Evolutionary conservation across 805 yeast species (phyloP).

Genomic region (Monosporozyma siamensis): DNA sequence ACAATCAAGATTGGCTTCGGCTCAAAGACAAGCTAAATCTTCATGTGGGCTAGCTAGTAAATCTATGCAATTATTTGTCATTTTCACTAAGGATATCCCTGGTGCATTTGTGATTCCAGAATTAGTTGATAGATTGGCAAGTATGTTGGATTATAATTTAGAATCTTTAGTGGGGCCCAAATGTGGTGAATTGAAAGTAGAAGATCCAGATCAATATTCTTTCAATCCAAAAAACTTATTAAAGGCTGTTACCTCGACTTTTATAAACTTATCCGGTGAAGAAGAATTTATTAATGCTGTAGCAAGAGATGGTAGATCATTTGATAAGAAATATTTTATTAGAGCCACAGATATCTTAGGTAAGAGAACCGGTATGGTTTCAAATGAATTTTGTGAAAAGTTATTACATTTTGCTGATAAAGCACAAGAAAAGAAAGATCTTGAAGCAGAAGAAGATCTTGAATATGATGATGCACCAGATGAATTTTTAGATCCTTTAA

Average conservation of each 20-base stretch:
- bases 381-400: conserved; percentile 42
- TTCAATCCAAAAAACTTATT: conserved; percentile 74
- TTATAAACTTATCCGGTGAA: conserved; percentile 58
- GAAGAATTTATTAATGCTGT: conserved; percentile 66
- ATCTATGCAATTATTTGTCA: conserved; percentile 65
- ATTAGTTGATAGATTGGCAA: conserved; percentile 86
- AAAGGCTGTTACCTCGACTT: conserved; percentile 62
- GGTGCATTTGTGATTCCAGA: conserved; percentile 78
- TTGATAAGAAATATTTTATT: conserved; percentile 51
- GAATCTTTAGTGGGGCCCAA: conserved; percentile 93
- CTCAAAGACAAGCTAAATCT: conserved; percentile 72
- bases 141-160: conserved; percentile 89
- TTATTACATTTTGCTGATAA: conserved; percentile 48
- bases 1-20: conserved; percentile 42
- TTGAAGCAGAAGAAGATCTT: conserved; percentile 72
- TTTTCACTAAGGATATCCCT: conserved; percentile 83
- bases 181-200: conserved; percentile 79
- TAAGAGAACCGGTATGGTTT: conserved; percentile 43
- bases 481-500: conserved; percentile 91
- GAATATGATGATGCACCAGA: conserved; percentile 94
- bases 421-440: conserved; percentile 52
- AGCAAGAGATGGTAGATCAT: conserved; percentile 89
- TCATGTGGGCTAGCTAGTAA: conserved; percentile 77
- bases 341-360: conserved; percentile 63
- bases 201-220: conserved; percentile 69